A percentile compares a stretch with the other conserved stretches of the same genome.
Conservation (phyloP, 2,329 filamentous ascomycete genomes). For the Coleophoma cylindrospora region DNA sequence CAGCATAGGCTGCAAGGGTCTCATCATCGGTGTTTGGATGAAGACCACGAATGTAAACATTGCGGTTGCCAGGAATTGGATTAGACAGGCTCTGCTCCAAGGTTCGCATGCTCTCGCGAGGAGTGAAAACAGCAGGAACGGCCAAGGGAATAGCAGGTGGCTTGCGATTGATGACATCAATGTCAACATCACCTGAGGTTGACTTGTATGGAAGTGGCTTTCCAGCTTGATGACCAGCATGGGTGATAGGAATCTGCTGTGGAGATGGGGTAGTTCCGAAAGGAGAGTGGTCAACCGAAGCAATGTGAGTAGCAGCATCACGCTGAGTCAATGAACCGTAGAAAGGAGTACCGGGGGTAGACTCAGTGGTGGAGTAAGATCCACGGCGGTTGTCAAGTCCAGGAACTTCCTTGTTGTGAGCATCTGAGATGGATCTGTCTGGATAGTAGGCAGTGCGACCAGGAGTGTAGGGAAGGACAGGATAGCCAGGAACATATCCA, state of each 20-base stretch:
- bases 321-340: conserved; percentile 54
- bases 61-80: conserved; percentile 84
- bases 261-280: conserved; percentile 65
- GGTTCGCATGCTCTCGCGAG: conserved; percentile 79
- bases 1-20: conserved; percentile 74
- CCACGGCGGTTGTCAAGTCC: conserved; percentile 61
- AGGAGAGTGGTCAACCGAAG: conserved; percentile 53
- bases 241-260: conserved; percentile 45
- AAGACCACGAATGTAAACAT: conserved; percentile 96
- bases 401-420: conserved; percentile 43
- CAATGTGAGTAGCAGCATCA: conserved; percentile 54
- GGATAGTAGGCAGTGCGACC: conserved; percentile 21
- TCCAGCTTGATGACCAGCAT: conserved; percentile 27
- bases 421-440: conserved; percentile 14
- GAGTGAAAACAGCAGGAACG: conserved; percentile 84
- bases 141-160: conserved; percentile 83
- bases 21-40: conserved; percentile 94
- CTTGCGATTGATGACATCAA: conserved; percentile 64
- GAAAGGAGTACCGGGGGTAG: conserved; percentile 60
- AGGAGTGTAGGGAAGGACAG: conserved; percentile 25
- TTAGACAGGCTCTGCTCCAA: conserved; percentile 94
- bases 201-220: conserved; percentile 27
- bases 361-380: conserved; percentile 65
- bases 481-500: conserved; percentile 25
- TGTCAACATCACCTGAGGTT: conserved; percentile 26